Evolutionary conservation across 352 stramenopile genomes (phyloP).

Genomic region (Phytophthora palmivora): DNA sequence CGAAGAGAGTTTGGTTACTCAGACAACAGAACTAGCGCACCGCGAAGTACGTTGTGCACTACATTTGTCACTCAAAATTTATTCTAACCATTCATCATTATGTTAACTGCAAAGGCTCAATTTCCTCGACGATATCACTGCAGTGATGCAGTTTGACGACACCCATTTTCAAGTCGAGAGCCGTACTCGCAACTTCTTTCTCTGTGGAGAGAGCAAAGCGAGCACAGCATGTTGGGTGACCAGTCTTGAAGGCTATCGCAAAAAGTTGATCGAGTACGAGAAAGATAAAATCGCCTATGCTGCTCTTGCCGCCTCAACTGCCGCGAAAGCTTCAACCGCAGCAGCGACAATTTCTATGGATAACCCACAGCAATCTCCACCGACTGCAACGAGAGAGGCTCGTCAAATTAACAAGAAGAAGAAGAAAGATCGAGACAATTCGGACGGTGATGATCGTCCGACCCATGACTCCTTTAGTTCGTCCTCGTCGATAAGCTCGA

Average conservation of each 20-base stretch:
- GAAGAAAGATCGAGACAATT: constrained; percentile 32
- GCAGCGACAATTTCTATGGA: constrained; percentile 7
- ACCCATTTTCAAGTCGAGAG: constrained; percentile 89
- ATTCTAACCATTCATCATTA: constrained; percentile 2
- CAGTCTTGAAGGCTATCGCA: constrained; percentile 83
- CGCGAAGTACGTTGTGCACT: constrained; percentile 49
- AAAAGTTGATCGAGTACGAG: constrained; percentile 71
- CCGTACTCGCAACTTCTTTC: constrained; percentile 85
- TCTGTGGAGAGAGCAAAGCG: constrained; percentile 86
- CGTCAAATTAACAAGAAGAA: constrained; percentile 32
- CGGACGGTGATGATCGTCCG: constrained; percentile 18
- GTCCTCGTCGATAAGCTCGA: constrained; percentile 36
- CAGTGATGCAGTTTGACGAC: constrained; percentile 85
- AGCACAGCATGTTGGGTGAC: constrained; percentile 83
- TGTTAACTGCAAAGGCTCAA: constrained; percentile 56
- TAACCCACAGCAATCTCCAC: constrained; percentile 1
- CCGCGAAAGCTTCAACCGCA: constrained; percentile 17
- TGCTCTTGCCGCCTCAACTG: constrained; percentile 19
- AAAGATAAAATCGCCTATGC: constrained; percentile 60
- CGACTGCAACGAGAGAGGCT: constrained; percentile 5
- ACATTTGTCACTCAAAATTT: not conserved
- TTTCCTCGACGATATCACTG: constrained; percentile 89
- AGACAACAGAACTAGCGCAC: constrained; percentile 49
- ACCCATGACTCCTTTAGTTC: constrained; percentile 18
- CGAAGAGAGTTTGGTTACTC: constrained; percentile 82